Base-by-base conservation (phyloP, 257 asterid genomes). In the Schizonepeta tenuifolia region DNA sequence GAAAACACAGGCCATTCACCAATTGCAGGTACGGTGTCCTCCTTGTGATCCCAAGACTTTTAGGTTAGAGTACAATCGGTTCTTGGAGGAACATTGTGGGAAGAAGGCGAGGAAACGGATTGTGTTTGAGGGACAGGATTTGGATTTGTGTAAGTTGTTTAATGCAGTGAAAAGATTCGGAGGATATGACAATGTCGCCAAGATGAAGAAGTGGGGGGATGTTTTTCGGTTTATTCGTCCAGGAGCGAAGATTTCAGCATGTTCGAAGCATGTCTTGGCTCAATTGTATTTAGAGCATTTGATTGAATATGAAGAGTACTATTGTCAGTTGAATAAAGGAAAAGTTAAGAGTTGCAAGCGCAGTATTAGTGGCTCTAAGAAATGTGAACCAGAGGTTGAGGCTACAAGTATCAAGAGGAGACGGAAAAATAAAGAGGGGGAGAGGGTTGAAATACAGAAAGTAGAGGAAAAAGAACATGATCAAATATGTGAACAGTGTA, bases 401-500 rank as follows among this genome's bases (percentile, higher is more conserved):
- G 71, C 67, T 83, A 82, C 85, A 28, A 83, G 84, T 80, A 69
- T 49, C 61, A 93, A 93, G 88, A 84, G 92, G 73, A 87, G 92
- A 82, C 82, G 96, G 75, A 93, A 84, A 76, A 89, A 87, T 82
- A 83, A 80, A 62, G 90, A 82, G 43, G 89, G 92, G 46, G 94
- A 89, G 61, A 87, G 79, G 75, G 76, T 81, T 61, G 91, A 85
- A 78, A 80, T 57, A 56, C 63, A 62, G 73, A 87, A 85, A 74
- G 69, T 36, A 40, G 85, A 86, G 72, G 82, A 77, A 51, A 84
- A 70, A 75, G 88, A 68, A 65, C 75, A 53, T 9, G 96, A 88
- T 79, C 98, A 93, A 83, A 86, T 91, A 80, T 93, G 98, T 50
- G 96, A 93, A 79, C 98, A 91, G 60, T 93, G 98, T 79, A 81